Base-by-base conservation (phyloP, 345 rosid species). In the Pistacia vera region DNA sequence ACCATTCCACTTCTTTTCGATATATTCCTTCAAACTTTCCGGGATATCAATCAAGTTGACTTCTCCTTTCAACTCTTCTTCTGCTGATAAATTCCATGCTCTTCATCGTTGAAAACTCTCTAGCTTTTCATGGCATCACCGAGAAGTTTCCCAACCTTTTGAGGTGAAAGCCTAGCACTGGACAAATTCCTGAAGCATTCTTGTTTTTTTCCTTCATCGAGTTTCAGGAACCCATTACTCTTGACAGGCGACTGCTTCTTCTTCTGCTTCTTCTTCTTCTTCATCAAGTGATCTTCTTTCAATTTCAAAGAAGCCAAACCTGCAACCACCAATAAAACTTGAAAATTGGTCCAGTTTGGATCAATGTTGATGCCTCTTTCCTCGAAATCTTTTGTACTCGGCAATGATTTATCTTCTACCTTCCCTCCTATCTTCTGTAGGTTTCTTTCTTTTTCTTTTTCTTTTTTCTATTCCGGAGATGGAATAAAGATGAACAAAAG, bases 351-450 rank as follows among this genome's bases (percentile, higher is more conserved):
- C 73, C 63, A 70, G 2, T 36, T 70, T 12, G 11, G 48, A 5
- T 57, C 51, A 36, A n/a, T 56, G 5, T n/a, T 36, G 49, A 70
- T 17, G 2, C 48, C 63, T 11, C 20, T 36, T 12, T 35, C 6
- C 13, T 35, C n/a, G 20, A 70, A 56, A 36, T 70, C 73, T 18
- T 70, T n/a, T 28, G 36, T 13, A 6, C 63, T 70, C 63, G n/a
- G 18, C n/a, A n/a, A 70, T 10, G 61, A 35, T 12, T 56, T 14
- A 4, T 35, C 18, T 11, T 56, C n/a, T 55, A 10, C 49, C n/a
- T 13, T 1, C 8, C 7, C 46, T 8, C 1, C 46, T 8, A 41
- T 41, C 46, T 41, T 41, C 46, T 41, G 46, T 41, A 41, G 46
- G 5, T 41, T 41, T 41, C 7, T 41, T 5, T 41, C 7, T 41